These are phyloP conservation scores for Microstegium vimineum DNA, from an alignment of 176 grass and related monocot genomes.

Conservation along the genomic window DNA sequence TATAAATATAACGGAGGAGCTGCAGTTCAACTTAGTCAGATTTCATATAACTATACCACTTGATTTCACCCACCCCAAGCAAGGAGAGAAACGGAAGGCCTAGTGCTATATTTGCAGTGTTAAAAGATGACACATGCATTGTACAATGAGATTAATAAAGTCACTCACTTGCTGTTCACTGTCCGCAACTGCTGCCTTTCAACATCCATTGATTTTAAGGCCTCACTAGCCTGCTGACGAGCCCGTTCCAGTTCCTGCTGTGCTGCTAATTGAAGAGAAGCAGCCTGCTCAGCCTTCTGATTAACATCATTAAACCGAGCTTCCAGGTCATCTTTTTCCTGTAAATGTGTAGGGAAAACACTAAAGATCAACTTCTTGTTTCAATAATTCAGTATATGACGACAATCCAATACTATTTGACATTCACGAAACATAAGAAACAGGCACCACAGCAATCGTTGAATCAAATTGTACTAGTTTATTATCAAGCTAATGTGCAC, in stretches of 20 bases:
- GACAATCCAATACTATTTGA: neutral
- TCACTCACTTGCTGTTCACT: conserved; percentile 78
- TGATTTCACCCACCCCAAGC: neutral
- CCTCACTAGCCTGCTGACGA: conserved; percentile 84
- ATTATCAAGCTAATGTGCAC: neutral
- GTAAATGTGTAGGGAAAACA: conserved; percentile 24
- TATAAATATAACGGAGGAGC: neutral
- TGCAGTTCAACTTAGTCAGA: neutral
- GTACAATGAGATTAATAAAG: neutral
- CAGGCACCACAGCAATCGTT: neutral
- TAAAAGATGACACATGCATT: neutral
- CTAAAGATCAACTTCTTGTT: neutral
- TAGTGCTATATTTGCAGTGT: neutral
- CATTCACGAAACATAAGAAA: neutral
- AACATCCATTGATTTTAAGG: conserved; percentile 80
- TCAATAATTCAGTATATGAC: neutral
- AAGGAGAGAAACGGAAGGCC: neutral
- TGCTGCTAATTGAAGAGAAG: conserved; percentile 57
- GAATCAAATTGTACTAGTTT: conserved; percentile 4
- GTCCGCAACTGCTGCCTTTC: conserved; percentile 89
- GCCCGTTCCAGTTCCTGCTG: conserved; percentile 85
- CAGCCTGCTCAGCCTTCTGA: conserved; percentile 63
- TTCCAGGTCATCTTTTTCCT: conserved; percentile 99
- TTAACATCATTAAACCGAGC: conserved; percentile 63
- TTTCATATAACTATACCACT: neutral